Conservation (phyloP, 768 basidiomycete species). For the Inosperma sp. region DNA sequence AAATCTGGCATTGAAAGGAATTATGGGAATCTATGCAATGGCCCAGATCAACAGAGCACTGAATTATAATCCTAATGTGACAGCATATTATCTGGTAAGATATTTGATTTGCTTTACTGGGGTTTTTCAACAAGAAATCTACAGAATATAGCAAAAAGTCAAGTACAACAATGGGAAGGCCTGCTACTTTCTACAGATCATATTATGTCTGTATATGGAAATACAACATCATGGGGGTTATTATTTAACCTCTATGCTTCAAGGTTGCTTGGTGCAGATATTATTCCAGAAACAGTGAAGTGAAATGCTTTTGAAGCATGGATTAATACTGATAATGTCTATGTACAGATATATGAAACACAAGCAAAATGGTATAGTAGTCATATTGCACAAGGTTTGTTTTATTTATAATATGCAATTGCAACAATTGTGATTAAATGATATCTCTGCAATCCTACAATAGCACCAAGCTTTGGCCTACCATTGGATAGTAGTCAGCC, state of each 20-base stretch:
- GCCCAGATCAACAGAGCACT: background rate
- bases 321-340: background rate
- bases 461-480: background rate
- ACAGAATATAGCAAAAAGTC: background rate
- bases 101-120: background rate
- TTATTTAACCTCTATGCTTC: conserved; percentile 1
- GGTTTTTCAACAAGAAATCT: background rate
- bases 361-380: background rate
- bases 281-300: background rate
- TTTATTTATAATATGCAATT: too few species aligned
- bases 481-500: background rate
- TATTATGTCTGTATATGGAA: background rate
- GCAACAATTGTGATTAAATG: too few species aligned
- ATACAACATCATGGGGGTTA: background rate
- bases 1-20: background rate
- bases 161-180: background rate
- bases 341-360: background rate
- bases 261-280: background rate
- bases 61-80: background rate
- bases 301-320: background rate
- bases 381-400: background rate
- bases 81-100: background rate
- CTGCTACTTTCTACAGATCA: background rate
- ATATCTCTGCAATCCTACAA: too few species aligned
- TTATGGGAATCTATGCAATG: background rate